A percentile compares a stretch with the other conserved stretches of the same genome.
These are phyloP conservation scores for Terfezia claveryi DNA, from an alignment of 495 filamentous ascomycete genomes.

Conservation along the genomic window DNA sequence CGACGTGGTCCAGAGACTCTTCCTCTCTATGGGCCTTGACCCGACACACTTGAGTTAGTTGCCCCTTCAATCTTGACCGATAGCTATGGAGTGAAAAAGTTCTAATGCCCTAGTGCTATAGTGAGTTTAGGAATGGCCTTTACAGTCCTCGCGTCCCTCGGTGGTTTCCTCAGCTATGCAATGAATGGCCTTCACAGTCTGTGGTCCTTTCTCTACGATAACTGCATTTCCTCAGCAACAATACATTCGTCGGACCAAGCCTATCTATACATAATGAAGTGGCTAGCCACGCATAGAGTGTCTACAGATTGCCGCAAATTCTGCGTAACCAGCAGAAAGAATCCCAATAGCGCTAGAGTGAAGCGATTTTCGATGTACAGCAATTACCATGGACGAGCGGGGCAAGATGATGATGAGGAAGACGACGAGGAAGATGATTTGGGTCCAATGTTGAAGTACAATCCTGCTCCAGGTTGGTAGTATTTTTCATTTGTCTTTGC, in stretches of 20 bases:
- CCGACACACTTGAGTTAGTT: constrained; percentile 15
- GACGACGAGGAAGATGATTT: constrained; percentile 18
- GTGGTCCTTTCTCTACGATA: constrained; percentile 14
- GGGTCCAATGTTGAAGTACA: constrained; percentile 19
- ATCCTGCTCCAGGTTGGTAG: constrained; percentile 18
- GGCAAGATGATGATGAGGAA: constrained; percentile 13
- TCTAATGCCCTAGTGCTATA: no score
- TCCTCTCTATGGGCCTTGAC: constrained; percentile 15
- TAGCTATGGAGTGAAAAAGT: no score
- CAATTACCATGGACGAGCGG: constrained; percentile 9
- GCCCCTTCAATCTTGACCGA: no score
- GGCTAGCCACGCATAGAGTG: constrained; percentile 15
- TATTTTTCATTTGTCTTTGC: no score
- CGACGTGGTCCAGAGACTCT: constrained; percentile 15
- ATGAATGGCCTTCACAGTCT: neutral
- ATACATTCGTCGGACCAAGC: constrained; percentile 20
- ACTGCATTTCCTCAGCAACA: constrained; percentile 19
- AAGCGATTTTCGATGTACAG: constrained; percentile 17
- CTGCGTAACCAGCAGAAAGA: constrained; percentile 19
- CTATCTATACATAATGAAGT: constrained; percentile 19
- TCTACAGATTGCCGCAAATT: constrained; percentile 19
- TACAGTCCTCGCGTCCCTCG: neutral
- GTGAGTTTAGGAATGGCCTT: neutral
- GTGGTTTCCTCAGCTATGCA: neutral
- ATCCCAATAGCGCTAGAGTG: constrained; percentile 18